Conservation (phyloP, 257 asterid genomes). For the Fraxinus cuspidata region DNA sequence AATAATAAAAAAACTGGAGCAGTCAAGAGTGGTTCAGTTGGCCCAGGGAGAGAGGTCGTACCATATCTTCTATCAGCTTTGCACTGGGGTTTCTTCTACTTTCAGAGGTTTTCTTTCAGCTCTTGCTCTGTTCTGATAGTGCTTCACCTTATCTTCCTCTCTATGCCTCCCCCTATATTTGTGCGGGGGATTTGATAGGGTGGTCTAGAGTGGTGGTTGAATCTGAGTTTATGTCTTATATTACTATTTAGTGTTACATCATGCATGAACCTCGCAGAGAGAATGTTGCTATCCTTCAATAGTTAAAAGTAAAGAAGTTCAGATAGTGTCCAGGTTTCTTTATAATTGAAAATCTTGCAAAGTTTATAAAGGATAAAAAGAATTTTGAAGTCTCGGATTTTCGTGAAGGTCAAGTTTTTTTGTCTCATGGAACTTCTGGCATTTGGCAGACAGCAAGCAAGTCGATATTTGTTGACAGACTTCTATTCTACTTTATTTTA, state of each 20-base stretch:
- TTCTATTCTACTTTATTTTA: background rate
- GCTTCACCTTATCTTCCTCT: background rate
- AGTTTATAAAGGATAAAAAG: background rate
- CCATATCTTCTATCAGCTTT: constrained; percentile 92
- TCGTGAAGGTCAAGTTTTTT: constrained; percentile 5
- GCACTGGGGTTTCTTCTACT: constrained; percentile 83
- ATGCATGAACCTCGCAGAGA: constrained; percentile 12
- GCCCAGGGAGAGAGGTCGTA: constrained; percentile 81
- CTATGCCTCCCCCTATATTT: background rate
- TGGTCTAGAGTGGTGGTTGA: constrained; percentile 5
- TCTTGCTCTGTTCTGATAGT: constrained; percentile 15
- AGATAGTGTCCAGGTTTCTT: background rate
- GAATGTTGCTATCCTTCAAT: background rate
- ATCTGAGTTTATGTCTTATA: constrained; percentile 8
- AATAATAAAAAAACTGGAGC: constrained; percentile 39
- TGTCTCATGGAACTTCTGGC: constrained; percentile 6
- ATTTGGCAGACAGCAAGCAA: background rate
- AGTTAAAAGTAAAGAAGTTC: constrained; percentile 1
- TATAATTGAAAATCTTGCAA: background rate
- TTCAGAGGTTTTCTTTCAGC: constrained; percentile 64
- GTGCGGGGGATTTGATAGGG: constrained; percentile 10
- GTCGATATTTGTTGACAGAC: background rate
- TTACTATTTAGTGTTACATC: constrained; percentile 9
- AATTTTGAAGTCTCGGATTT: background rate
- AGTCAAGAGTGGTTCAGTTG: constrained; percentile 89